Evolutionary conservation across 176 grass and related monocot genomes (phyloP).

Genomic region (Panicum miliaceum): DNA sequence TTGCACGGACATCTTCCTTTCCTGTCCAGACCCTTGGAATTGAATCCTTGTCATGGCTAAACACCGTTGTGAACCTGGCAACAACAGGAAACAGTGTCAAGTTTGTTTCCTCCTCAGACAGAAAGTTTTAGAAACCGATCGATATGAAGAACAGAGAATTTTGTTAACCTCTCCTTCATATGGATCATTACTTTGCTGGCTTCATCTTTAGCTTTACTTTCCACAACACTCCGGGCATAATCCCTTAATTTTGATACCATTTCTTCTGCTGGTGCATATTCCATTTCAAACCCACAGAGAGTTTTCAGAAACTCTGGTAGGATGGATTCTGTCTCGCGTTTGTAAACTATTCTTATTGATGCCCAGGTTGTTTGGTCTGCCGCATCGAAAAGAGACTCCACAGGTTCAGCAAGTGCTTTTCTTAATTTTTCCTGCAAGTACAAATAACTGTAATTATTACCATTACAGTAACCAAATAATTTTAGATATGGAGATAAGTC

Average conservation of each 20-base stretch:
- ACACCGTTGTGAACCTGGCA: slow-evolving; percentile 82
- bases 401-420: slow-evolving; percentile 84
- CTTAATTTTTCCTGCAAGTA: slow-evolving; percentile 66
- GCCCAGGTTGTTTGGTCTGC: slow-evolving; percentile 72
- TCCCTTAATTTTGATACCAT: slow-evolving; percentile 71
- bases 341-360: slow-evolving; percentile 81
- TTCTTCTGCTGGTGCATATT: slow-evolving; percentile 48
- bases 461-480: not conserved
- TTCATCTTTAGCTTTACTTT: slow-evolving; percentile 96
- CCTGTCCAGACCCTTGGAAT: slow-evolving; percentile 98
- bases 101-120: not conserved
- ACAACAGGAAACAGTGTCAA: slow-evolving; percentile 20
- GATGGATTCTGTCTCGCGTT: slow-evolving; percentile 58
- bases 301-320: slow-evolving; percentile 61
- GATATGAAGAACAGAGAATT: slow-evolving; percentile 15
- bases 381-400: slow-evolving; percentile 85
- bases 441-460: slow-evolving; percentile 23
- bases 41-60: slow-evolving; percentile 95
- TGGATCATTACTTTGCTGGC: slow-evolving; percentile 85
- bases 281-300: slow-evolving; percentile 87
- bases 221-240: slow-evolving; percentile 68
- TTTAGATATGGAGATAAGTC: slow-evolving; percentile 15
- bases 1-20: slow-evolving; percentile 86
- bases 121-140: not conserved
- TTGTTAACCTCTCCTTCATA: slow-evolving; percentile 93